These are phyloP conservation scores for Bruguiera parviflora DNA, from an alignment of 345 rosid genomes.

Conservation along the genomic window DNA sequence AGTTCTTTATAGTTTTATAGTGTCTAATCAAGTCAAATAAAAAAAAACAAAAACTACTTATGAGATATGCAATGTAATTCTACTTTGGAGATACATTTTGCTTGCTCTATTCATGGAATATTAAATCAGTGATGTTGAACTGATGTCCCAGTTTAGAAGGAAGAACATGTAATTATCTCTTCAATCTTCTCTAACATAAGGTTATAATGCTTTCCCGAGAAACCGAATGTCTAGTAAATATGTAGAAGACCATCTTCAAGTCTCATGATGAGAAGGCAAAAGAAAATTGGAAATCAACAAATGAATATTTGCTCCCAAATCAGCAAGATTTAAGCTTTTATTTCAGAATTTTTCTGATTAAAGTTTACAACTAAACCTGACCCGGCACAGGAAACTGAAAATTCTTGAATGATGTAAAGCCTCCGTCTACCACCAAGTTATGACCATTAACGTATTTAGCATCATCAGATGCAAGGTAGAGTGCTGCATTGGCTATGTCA, in stretches of 20 bases:
- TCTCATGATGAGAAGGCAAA: neutral
- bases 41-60: no score
- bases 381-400: constrained; percentile 48
- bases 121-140: neutral
- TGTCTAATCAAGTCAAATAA: no score
- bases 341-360: neutral
- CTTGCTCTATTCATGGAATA: neutral
- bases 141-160: neutral
- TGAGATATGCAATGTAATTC: no score
- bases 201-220: neutral
- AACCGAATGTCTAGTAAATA: neutral
- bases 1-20: no score
- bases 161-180: neutral
- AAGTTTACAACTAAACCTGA: constrained; percentile 25
- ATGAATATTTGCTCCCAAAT: neutral
- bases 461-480: constrained; percentile 72
- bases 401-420: constrained; percentile 62
- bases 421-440: constrained; percentile 91
- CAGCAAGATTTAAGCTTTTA: neutral
- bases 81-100: no score
- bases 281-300: neutral
- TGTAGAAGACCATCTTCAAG: neutral
- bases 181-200: neutral
- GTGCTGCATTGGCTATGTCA: constrained; percentile 82
- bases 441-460: constrained; percentile 83